A percentile compares a stretch with the other conserved stretches of the same genome.
Evolutionary conservation across 177 flowering plant genomes (phyloP).

Genomic region (Vitis hybrid): DNA sequence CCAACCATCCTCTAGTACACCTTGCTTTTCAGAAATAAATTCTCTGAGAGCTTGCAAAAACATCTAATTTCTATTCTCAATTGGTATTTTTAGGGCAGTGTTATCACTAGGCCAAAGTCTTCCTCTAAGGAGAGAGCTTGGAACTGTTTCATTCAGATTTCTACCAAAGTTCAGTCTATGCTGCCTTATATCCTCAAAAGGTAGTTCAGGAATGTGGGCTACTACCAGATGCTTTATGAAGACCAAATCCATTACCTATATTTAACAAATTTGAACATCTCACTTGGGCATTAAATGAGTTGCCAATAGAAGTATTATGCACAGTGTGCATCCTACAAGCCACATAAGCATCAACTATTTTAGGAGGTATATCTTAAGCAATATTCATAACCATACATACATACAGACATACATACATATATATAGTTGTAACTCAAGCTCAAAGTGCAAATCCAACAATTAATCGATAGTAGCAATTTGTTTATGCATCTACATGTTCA

Average conservation of each 20-base stretch:
- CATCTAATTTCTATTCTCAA: slow-evolving; percentile 34
- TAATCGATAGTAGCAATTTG: not conserved
- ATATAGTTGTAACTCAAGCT: not conserved
- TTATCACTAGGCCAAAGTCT: slow-evolving; percentile 31
- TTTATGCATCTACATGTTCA: no score
- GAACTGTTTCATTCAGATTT: slow-evolving; percentile 32
- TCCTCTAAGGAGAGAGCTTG: slow-evolving; percentile 28
- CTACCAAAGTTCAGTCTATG: slow-evolving; percentile 18
- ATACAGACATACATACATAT: no score
- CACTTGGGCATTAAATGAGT: slow-evolving; percentile 31
- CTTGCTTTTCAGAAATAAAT: slow-evolving; percentile 51
- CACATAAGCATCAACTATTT: slow-evolving; percentile 17
- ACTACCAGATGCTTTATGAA: slow-evolving; percentile 35
- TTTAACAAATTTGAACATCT: slow-evolving; percentile 31
- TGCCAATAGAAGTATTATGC: slow-evolving; percentile 40
- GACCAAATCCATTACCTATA: slow-evolving; percentile 39
- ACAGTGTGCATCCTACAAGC: slow-evolving; percentile 38
- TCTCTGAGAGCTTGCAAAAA: slow-evolving; percentile 53
- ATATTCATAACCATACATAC: no score
- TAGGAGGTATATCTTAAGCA: no score
- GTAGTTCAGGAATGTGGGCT: slow-evolving; percentile 20
- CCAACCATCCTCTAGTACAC: slow-evolving; percentile 70
- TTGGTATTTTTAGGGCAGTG: slow-evolving; percentile 23
- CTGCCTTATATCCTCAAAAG: slow-evolving; percentile 31
- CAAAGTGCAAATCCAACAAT: not conserved